Percentiles rank a stretch among this genome's conserved stretches.
Evolutionary conservation across 176 grass and related monocot species (phyloP).

Genomic region (Avena eriantha): DNA sequence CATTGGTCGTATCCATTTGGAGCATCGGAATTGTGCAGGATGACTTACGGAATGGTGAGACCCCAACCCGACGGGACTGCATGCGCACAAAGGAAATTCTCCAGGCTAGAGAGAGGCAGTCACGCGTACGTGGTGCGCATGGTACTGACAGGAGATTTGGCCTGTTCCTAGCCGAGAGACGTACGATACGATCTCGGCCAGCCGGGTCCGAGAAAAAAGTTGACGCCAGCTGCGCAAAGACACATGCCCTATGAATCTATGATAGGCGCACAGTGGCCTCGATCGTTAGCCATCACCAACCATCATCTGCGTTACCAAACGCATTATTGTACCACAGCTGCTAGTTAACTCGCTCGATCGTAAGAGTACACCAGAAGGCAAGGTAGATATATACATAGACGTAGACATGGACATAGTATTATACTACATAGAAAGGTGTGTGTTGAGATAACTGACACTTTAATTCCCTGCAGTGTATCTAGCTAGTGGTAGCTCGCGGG

Average conservation of each 20-base stretch:
- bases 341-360: not conserved
- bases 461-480: not conserved
- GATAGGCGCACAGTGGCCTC: not conserved
- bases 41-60: too few relatives aligned
- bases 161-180: too few relatives aligned
- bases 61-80: too few relatives aligned
- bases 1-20: too few relatives aligned
- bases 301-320: slow-evolving; percentile 10
- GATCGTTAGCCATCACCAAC: slow-evolving; percentile 25
- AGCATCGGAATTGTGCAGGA: too few relatives aligned
- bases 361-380: slow-evolving; percentile 10
- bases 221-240: not conserved
- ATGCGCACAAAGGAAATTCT: too few relatives aligned
- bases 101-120: too few relatives aligned
- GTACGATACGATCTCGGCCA: not conserved
- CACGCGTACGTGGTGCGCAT: too few relatives aligned
- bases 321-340: not conserved
- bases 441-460: not conserved
- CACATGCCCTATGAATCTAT: not conserved
- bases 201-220: not conserved
- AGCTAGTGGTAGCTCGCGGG: not conserved
- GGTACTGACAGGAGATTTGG: too few relatives aligned
- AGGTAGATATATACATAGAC: not conserved
- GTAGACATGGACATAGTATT: not conserved
- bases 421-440: not conserved